A percentile compares a stretch with the other conserved stretches of the same genome.
Evolutionary conservation across 805 yeast species (phyloP).

Genomic region (Lachancea nothofagi): DNA sequence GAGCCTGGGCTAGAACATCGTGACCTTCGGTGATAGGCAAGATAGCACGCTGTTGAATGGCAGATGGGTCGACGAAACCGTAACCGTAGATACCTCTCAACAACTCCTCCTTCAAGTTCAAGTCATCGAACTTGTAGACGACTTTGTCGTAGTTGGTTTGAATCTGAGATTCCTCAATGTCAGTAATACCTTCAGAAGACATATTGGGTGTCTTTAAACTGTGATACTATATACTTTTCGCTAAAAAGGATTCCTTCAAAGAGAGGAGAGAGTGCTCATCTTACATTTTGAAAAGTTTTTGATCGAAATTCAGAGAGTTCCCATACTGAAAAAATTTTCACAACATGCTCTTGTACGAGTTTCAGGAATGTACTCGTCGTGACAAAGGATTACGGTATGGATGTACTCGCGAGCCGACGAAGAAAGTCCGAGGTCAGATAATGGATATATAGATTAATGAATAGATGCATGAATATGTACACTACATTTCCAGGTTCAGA

Average conservation of each 20-base stretch:
- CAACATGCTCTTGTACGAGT: neutral
- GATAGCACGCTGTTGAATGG: slow-evolving; percentile 96
- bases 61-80: slow-evolving; percentile 95
- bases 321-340: too few species aligned
- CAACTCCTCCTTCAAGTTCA: slow-evolving; percentile 62
- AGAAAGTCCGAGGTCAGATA: too few species aligned
- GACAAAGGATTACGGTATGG: slow-evolving; percentile 6
- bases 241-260: too few species aligned
- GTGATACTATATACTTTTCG: too few species aligned
- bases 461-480: too few species aligned
- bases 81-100: slow-evolving; percentile 70
- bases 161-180: slow-evolving; percentile 76
- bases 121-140: slow-evolving; percentile 68
- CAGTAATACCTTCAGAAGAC: slow-evolving; percentile 66
- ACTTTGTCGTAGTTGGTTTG: slow-evolving; percentile 96
- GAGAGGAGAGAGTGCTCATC: too few species aligned
- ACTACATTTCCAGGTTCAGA: too few species aligned
- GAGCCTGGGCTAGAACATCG: slow-evolving; percentile 98
- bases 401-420: neutral
- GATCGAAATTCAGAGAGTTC: too few species aligned
- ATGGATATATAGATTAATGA: too few species aligned
- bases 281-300: slow-evolving; percentile 6
- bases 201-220: slow-evolving; percentile 17
- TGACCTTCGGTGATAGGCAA: slow-evolving; percentile 89
- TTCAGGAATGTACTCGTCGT: too few species aligned